These are phyloP conservation scores for Wickerhamiella azymoides DNA, from an alignment of 805 yeast species.

Conservation along the genomic window DNA sequence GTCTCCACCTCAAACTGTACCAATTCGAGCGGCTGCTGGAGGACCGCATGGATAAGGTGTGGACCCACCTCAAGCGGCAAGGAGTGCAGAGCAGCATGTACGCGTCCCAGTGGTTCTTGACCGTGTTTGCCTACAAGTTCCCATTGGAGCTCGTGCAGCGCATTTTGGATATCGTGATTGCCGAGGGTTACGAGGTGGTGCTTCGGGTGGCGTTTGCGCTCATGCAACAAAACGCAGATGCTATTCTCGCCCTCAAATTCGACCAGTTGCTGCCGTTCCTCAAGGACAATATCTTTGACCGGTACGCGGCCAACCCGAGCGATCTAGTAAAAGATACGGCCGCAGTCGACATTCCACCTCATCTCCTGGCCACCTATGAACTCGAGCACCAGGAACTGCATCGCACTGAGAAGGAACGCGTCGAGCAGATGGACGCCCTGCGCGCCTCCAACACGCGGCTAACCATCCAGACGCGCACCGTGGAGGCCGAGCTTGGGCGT, in stretches of 20 bases:
- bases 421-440: conserved; percentile 45
- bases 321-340: conserved; percentile 68
- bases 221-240: conserved; percentile 52
- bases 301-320: conserved; percentile 50
- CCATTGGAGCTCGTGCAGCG: conserved; percentile 80
- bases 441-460: conserved; percentile 56
- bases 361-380: conserved; percentile 53
- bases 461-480: conserved; percentile 53
- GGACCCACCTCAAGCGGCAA: conserved; percentile 65
- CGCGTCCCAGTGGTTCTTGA: conserved; percentile 95
- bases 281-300: conserved; percentile 65
- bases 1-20: conserved; percentile 68
- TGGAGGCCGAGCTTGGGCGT: conserved; percentile 54
- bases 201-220: conserved; percentile 73
- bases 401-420: conserved; percentile 48
- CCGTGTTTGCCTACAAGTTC: conserved; percentile 87
- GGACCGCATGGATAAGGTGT: conserved; percentile 55
- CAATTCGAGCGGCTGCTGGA: conserved; percentile 85
- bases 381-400: conserved; percentile 68
- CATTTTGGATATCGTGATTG: conserved; percentile 73
- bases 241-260: conserved; percentile 48
- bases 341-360: conserved; percentile 57
- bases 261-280: conserved; percentile 65
- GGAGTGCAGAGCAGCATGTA: conserved; percentile 90
- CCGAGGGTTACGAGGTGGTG: conserved; percentile 83